Conservation (phyloP, 2,329 filamentous ascomycete genomes). For the Hypoxylon sp. region DNA sequence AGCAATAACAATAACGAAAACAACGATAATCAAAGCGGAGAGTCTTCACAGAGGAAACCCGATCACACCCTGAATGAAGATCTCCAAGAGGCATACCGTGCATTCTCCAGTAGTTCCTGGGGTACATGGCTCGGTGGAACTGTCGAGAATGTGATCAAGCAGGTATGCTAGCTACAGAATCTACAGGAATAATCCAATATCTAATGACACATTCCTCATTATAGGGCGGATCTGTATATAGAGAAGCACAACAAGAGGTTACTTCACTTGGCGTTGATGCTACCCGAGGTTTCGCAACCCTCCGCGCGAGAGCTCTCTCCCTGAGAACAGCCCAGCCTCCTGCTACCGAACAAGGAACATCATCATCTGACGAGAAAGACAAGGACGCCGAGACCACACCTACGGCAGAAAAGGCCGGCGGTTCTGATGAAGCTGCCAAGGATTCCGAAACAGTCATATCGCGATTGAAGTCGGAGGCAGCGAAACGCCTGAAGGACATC, state of each 20-base stretch:
- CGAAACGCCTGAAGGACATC: conserved; percentile 86
- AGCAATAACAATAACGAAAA: conserved; percentile 38
- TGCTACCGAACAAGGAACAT: conserved; percentile 40
- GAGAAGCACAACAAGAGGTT: conserved; percentile 86
- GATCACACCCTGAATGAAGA: conserved; percentile 78
- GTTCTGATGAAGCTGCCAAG: conserved; percentile 54
- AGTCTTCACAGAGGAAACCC: conserved; percentile 55
- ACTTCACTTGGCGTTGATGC: conserved; percentile 82
- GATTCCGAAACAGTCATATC: conserved; percentile 74
- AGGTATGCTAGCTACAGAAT: conserved; percentile 62
- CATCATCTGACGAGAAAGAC: conserved; percentile 45
- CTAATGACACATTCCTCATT: conserved; percentile 29
- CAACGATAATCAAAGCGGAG: conserved; percentile 46
- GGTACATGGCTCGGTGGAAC: conserved; percentile 87
- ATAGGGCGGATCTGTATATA: conserved; percentile 82
- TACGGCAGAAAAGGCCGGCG: conserved; percentile 51
- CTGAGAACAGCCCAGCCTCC: conserved; percentile 57
- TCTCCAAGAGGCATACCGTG: conserved; percentile 93
- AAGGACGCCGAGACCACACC: conserved; percentile 55
- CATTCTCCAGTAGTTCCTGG: conserved; percentile 91
- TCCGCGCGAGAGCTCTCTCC: conserved; percentile 79
- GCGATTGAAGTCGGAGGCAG: conserved; percentile 77
- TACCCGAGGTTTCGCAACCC: conserved; percentile 77
- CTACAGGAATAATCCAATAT: conserved; percentile 11
- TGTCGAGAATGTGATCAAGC: conserved; percentile 90